These are phyloP conservation scores for Backusella macrospora DNA, from an alignment of 192 early-diverging fungal species.

Conservation along the genomic window DNA sequence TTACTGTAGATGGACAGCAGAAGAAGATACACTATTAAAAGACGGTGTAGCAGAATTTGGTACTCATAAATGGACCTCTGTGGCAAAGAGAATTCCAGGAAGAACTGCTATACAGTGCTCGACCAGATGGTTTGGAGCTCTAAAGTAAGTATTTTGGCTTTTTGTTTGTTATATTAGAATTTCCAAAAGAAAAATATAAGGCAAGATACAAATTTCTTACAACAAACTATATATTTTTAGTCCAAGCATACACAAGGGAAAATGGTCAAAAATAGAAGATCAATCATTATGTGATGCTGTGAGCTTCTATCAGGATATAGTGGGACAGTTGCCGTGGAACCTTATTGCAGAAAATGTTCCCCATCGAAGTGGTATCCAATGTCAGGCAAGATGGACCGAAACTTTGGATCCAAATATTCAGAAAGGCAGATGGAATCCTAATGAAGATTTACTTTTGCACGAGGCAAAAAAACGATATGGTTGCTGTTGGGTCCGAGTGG, in stretches of 20 bases:
- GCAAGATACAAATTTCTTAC: neutral
- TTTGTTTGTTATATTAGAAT: too few species aligned
- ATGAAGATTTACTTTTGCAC: slow-evolving; percentile 54
- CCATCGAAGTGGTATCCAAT: slow-evolving; percentile 53
- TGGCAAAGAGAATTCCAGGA: slow-evolving; percentile 43
- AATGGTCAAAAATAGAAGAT: slow-evolving; percentile 32
- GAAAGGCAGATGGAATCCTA: slow-evolving; percentile 48
- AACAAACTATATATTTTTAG: neutral
- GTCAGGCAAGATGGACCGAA: slow-evolving; percentile 62
- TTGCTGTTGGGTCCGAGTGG: slow-evolving; percentile 56
- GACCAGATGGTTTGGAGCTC: slow-evolving; percentile 45
- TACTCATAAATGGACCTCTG: slow-evolving; percentile 46
- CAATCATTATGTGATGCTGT: slow-evolving; percentile 16
- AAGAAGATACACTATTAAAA: slow-evolving; percentile 42
- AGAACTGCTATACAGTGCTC: slow-evolving; percentile 52
- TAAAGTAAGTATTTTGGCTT: slow-evolving; percentile 36
- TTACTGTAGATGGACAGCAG: slow-evolving; percentile 41
- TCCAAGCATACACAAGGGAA: slow-evolving; percentile 29
- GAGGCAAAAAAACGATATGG: slow-evolving; percentile 43
- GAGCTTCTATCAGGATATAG: neutral
- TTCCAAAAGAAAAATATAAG: neutral
- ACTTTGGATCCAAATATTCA: slow-evolving; percentile 51
- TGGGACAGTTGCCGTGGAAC: slow-evolving; percentile 35
- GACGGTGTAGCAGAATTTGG: slow-evolving; percentile 42
- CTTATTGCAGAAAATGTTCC: slow-evolving; percentile 41